Evolutionary conservation across 768 basidiomycete species (phyloP).

Genomic region (Russula griseocarnosa): DNA sequence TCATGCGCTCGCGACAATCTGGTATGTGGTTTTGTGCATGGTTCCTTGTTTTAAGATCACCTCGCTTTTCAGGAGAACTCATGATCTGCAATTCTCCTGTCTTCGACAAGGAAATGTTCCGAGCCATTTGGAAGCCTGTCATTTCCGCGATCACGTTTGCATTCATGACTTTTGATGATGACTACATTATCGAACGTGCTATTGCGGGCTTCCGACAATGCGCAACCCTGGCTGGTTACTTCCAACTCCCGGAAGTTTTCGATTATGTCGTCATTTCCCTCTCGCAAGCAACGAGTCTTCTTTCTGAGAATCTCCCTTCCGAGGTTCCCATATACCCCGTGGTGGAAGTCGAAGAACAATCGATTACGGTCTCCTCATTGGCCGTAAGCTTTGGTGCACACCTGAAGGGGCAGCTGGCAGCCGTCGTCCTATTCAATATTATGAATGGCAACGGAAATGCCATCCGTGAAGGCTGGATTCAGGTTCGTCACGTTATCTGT

Average conservation of each 20-base stretch:
- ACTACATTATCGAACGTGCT: constrained; percentile 91
- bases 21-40: constrained; percentile 44
- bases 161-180: constrained; percentile 94
- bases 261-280: constrained; percentile 93
- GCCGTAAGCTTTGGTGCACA: constrained; percentile 94
- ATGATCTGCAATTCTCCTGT: constrained; percentile 73
- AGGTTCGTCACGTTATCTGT: constrained; percentile 45
- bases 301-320: constrained; percentile 66
- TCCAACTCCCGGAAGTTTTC: constrained; percentile 90
- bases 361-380: constrained; percentile 84
- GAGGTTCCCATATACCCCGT: constrained; percentile 82
- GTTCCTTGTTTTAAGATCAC: neutral
- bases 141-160: constrained; percentile 95
- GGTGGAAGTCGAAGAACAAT: constrained; percentile 85
- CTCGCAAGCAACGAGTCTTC: constrained; percentile 84
- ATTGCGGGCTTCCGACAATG: constrained; percentile 97
- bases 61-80: constrained; percentile 47
- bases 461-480: constrained; percentile 91
- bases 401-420: constrained; percentile 92
- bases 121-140: constrained; percentile 84
- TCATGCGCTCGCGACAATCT: constrained; percentile 73
- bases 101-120: constrained; percentile 94
- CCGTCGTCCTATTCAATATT: constrained; percentile 95
- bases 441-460: constrained; percentile 95
- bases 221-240: constrained; percentile 86